These are phyloP conservation scores for Trichoderma polysporum DNA, from an alignment of 2,329 filamentous ascomycete genomes.

Conservation along the genomic window DNA sequence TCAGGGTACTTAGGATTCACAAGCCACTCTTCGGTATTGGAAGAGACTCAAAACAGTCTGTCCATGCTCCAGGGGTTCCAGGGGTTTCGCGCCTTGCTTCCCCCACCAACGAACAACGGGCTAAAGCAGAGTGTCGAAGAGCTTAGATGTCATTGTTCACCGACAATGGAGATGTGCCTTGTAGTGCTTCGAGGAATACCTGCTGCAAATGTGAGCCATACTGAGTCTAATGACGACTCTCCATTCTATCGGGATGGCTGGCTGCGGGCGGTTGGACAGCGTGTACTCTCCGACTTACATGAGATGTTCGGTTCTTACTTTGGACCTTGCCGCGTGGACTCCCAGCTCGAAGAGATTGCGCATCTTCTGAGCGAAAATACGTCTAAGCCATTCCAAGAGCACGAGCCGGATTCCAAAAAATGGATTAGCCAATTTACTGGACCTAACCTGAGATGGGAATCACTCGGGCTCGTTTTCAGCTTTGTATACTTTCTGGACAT, in stretches of 20 bases:
- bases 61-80: conserved; percentile 34
- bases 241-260: conserved; percentile 32
- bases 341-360: conserved; percentile 39
- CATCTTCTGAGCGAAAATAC: conserved; percentile 41
- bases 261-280: conserved; percentile 31
- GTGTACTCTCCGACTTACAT: conserved; percentile 36
- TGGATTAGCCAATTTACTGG: conserved; percentile 44
- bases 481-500: neutral
- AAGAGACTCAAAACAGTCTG: conserved; percentile 43
- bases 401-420: conserved; percentile 34
- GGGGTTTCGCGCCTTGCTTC: conserved; percentile 23
- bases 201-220: conserved; percentile 25
- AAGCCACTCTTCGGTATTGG: conserved; percentile 43
- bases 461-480: conserved; percentile 39
- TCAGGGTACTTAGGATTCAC: conserved; percentile 47
- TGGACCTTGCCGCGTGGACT: conserved; percentile 25
- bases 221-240: conserved; percentile 19
- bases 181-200: conserved; percentile 41
- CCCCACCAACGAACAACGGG: neutral
- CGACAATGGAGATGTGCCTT: conserved; percentile 39
- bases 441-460: conserved; percentile 44
- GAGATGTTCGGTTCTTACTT: conserved; percentile 34
- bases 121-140: neutral
- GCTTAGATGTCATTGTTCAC: conserved; percentile 26
- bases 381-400: conserved; percentile 35